Evolutionary conservation across 164 flowering plant genomes (phyloP).

Genomic region (Kalanchoe fedtschenkoi): DNA sequence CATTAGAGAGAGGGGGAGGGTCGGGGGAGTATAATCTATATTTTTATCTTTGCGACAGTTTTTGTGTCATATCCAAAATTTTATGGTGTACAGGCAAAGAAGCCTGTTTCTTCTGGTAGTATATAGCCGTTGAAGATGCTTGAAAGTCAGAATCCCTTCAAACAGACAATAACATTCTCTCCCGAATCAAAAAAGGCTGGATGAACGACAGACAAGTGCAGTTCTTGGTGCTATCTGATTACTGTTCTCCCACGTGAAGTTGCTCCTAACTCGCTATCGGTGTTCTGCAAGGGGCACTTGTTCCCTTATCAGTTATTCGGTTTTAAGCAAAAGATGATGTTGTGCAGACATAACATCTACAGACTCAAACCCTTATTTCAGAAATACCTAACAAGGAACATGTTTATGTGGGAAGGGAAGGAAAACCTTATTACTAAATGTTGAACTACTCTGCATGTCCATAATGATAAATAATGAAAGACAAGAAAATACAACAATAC

Average conservation of each 20-base stretch:
- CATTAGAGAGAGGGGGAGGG: too few relatives aligned
- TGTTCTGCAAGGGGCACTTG: slow-evolving; percentile 39
- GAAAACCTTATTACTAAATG: neutral
- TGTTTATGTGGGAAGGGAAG: neutral
- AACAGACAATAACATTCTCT: neutral
- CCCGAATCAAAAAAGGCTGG: neutral
- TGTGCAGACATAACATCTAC: neutral
- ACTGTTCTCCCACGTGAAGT: slow-evolving; percentile 65
- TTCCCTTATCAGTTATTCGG: neutral
- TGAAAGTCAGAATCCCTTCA: slow-evolving; percentile 1
- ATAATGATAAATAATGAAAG: neutral
- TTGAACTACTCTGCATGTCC: neutral
- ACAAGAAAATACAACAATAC: slow-evolving; percentile 15
- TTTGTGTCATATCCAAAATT: neutral
- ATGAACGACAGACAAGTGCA: neutral
- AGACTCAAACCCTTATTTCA: neutral
- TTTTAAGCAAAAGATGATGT: neutral
- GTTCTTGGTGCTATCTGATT: slow-evolving; percentile 37
- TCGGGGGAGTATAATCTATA: neutral
- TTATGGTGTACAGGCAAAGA: neutral
- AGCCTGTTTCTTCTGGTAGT: neutral
- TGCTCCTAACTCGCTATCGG: slow-evolving; percentile 66
- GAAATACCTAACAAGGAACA: neutral
- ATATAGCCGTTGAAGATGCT: neutral
- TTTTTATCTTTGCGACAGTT: neutral